These are phyloP conservation scores for Coniella vitis DNA, from an alignment of 2,329 filamentous ascomycete genomes.

Conservation along the genomic window DNA sequence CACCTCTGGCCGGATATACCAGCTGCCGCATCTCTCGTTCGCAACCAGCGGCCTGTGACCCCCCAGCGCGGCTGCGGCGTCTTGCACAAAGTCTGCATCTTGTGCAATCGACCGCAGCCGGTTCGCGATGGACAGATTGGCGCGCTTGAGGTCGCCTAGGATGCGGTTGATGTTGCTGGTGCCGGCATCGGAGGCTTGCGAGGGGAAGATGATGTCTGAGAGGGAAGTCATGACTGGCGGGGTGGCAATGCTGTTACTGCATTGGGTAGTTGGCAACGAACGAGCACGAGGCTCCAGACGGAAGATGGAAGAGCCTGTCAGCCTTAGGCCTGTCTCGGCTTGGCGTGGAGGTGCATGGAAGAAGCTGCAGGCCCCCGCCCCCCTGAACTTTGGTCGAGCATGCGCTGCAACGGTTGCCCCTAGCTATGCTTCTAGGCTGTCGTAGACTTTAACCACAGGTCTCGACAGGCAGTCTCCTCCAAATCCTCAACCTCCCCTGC, in stretches of 20 bases:
- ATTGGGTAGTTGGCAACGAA: no score
- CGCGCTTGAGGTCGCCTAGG: slow-evolving; percentile 66
- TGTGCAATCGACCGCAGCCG: slow-evolving; percentile 70
- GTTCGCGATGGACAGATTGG: slow-evolving; percentile 72
- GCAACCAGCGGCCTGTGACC: slow-evolving; percentile 64
- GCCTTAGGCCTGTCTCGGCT: no score
- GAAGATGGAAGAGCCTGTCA: no score
- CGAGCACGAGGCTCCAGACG: no score
- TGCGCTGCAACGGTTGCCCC: no score
- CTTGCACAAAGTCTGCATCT: slow-evolving; percentile 68
- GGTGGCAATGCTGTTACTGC: no score
- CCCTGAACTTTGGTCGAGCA: no score
- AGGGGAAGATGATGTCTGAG: slow-evolving; percentile 43
- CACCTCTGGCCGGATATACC: slow-evolving; percentile 67
- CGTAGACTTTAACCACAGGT: no score
- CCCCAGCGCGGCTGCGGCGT: slow-evolving; percentile 46
- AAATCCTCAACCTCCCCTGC: not conserved
- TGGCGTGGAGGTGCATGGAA: no score
- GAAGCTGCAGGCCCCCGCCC: no score
- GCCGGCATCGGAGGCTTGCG: slow-evolving; percentile 39
- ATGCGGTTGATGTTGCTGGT: slow-evolving; percentile 58
- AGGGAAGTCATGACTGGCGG: slow-evolving; percentile 20
- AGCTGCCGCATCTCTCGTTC: slow-evolving; percentile 93
- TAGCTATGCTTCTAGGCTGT: no score
- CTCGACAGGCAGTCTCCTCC: not conserved